A percentile compares a stretch with the other conserved stretches of the same genome.
phyloP scores from a whole-genome alignment of 1,284 basidiomycete species.

The Malassezia sp. region DNA sequence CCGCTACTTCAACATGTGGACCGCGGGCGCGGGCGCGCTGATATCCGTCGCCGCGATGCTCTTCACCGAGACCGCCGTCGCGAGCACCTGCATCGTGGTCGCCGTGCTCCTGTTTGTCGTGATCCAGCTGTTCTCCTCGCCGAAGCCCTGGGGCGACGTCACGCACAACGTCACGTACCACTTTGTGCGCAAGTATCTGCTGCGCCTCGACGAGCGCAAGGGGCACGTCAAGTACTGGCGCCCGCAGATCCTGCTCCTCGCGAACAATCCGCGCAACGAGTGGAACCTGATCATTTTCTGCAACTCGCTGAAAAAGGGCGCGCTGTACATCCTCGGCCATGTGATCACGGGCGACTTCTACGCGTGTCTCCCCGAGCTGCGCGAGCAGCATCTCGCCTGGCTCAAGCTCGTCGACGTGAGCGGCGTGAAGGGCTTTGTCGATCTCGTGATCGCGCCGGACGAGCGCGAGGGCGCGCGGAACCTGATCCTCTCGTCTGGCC shows the following conservation, averaged over 20 bases:
- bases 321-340: slow-evolving; percentile 42
- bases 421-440: slow-evolving; percentile 43
- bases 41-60: slow-evolving; percentile 42
- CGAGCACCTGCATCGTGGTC: slow-evolving; percentile 32
- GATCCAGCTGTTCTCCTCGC: slow-evolving; percentile 42
- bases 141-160: slow-evolving; percentile 46
- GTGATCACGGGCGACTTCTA: slow-evolving; percentile 44
- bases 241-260: slow-evolving; percentile 41
- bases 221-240: slow-evolving; percentile 47
- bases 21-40: slow-evolving; percentile 35
- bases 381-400: slow-evolving; percentile 43
- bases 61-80: slow-evolving; percentile 34
- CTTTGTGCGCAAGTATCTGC: slow-evolving; percentile 44
- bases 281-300: slow-evolving; percentile 47
- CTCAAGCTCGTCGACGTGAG: slow-evolving; percentile 45
- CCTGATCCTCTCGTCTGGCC: slow-evolving; percentile 38
- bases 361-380: slow-evolving; percentile 39
- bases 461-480: slow-evolving; percentile 43
- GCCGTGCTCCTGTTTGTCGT: slow-evolving; percentile 37
- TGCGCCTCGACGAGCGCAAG: slow-evolving; percentile 44
- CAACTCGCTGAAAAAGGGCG: slow-evolving; percentile 46
- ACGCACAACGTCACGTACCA: slow-evolving; percentile 44
- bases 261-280: slow-evolving; percentile 43
- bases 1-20: slow-evolving; percentile 47
- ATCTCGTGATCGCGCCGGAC: slow-evolving; percentile 41